Evolutionary conservation across 176 grass and related monocot species (phyloP), one percentile per base, ranked within the genome.

Genomic region (Hsuehochloa calcarea): DNA sequence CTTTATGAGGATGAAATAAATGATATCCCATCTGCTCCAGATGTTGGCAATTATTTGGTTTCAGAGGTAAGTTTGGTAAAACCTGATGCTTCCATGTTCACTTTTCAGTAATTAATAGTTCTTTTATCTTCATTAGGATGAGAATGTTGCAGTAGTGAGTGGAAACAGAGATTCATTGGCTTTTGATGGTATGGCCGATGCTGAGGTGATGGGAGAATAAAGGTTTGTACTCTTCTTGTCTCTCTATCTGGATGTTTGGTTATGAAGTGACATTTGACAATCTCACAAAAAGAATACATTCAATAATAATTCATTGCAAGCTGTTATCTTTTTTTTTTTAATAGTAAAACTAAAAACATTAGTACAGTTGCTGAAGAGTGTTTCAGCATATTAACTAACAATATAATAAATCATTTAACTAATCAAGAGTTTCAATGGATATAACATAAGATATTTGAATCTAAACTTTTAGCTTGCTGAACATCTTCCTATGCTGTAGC

Each of bases 41-140:
- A 99, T 89, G 93, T 93, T 50, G 88, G 96, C 72, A 94, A 85
- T 68, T 99, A 96, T 84, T 99, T 99, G 78, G 88, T 94, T 78
- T 92, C 81, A 70, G 93, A 98, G 91, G 96, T 96, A 89, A 66
- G 22, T 70, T 78, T 78, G 39, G 27, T 43, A 69, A 69, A 70
- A 43, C 14, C 10, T 68, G 62, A 27, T 85, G 56, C 68, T 85
- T 87, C 14, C 22, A 68, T 75, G 74, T 55, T 78, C 22, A 50
- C 29, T 46, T 49, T 0, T 72, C 63, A 84, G 29, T 54, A 52
- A 68, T 78, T 89, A 87, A 91, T 51, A 65, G 10, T 67, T 78
- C 3, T 87, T 77, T 66, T 35, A 65, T 81, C 6, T 72, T 88
- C 19, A 19, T 90, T 69, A 98, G 96, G 91, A 98, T 66, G 91